Evolutionary conservation across 2,329 filamentous ascomycete species (phyloP).

Genomic region (Fusarium acutatum): DNA sequence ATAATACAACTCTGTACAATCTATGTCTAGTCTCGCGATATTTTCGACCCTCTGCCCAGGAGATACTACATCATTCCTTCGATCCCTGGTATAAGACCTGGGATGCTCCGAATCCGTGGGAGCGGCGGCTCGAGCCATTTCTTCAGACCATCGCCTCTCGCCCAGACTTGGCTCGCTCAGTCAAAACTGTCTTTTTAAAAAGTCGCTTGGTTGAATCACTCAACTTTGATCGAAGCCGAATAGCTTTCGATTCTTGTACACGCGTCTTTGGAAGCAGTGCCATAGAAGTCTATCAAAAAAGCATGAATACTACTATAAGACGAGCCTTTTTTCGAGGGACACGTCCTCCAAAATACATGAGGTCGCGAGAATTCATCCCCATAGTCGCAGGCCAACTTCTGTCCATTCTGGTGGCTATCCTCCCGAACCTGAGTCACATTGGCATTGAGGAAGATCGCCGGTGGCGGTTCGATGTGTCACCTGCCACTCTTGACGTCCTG

Average conservation of each 20-base stretch:
- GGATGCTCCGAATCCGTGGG: not conserved
- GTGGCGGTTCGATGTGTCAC: not conserved
- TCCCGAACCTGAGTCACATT: not conserved
- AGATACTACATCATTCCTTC: not conserved
- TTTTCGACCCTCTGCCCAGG: not conserved
- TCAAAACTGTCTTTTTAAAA: not conserved
- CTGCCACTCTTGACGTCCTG: not conserved
- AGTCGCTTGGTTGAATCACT: not conserved
- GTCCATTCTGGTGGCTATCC: not conserved
- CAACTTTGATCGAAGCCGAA: not conserved
- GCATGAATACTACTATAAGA: not conserved
- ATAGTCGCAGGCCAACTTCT: not conserved
- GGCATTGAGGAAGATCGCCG: rapidly evolving
- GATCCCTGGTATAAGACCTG: not conserved
- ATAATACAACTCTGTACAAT: not conserved
- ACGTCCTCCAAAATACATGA: rapidly evolving
- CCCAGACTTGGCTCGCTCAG: not conserved
- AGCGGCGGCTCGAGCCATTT: constrained; percentile 2
- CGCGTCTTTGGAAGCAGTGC: not conserved
- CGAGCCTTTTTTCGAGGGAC: not conserved
- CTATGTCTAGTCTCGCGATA: not conserved
- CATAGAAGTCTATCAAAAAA: not conserved
- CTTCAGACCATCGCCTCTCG: not conserved
- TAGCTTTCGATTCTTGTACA: not conserved
- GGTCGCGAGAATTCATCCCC: rapidly evolving